Evolutionary conservation across 306 rosid species (phyloP), one percentile per base, ranked within the genome.

Genomic region (Cucurbita pepo): DNA sequence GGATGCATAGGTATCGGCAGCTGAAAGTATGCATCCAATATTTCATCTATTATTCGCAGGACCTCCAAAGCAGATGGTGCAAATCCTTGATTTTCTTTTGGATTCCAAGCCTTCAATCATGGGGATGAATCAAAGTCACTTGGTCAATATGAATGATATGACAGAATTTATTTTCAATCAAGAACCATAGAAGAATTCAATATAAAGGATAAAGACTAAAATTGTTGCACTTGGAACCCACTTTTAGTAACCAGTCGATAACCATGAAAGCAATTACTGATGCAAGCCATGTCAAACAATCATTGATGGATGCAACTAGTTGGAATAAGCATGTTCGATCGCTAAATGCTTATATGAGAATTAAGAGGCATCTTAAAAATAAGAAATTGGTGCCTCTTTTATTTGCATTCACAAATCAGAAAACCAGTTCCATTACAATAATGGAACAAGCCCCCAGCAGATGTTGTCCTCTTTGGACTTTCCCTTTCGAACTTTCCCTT

Each of bases 1-100:
- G 99, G 99, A 85, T 94, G 99, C 97, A 89, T 89, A 1, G 92
- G 91, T 81, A 94, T 94, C 41, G 99, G 99, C 81, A 94, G 90
- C 86, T 79, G 92, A 85, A 94, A 94, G 80, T 82, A 94, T 71
- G 99, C 96, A 73, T 85, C 97, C 87, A 94, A 75, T 73, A 92
- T 94, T 83, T 94, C 99, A 78, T 94, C 88, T 22, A 94, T 76
- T 44, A 81, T 82, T 51, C 99, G 86, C 83, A 94, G 75, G 81
- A 89, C 96, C 73, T 94, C 99, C 74, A 86, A 91, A 80, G 97
- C 96, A 75, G 99, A 94, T 73, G 97, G 86, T 41, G 97, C 97
- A 76, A 73, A 89, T 55, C 96, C 99, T 78, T 88, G 82, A 75
- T 81, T 90, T 80, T 81, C 79, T 65, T 76, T 85, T 13, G 97